Percentiles rank a stretch among this genome's conserved stretches.
These are phyloP conservation scores for Hyaloscypha bicolor DNA, from an alignment of 495 filamentous ascomycete species.

Conservation along the genomic window DNA sequence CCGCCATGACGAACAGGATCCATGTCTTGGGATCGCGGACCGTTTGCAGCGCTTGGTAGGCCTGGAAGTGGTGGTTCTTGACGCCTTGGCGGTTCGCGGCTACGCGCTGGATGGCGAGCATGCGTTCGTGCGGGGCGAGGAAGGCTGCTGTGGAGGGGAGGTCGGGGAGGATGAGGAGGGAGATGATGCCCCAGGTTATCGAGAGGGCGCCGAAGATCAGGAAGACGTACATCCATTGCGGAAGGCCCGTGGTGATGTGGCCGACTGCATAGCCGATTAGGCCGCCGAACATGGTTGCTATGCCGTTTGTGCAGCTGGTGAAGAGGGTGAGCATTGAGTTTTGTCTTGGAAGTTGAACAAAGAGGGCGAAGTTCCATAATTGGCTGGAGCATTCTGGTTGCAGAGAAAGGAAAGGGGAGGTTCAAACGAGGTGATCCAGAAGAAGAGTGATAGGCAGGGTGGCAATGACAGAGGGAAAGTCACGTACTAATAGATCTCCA, in stretches of 20 bases:
- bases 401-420: too few species aligned
- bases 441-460: too few species aligned
- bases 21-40: slow-evolving; percentile 64
- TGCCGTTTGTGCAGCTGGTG: slow-evolving; percentile 40
- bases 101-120: slow-evolving; percentile 59
- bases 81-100: slow-evolving; percentile 65
- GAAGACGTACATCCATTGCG: slow-evolving; percentile 55
- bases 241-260: slow-evolving; percentile 49
- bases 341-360: too few species aligned
- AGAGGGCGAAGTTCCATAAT: too few species aligned
- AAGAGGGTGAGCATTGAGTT: too few species aligned
- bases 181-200: slow-evolving; percentile 56
- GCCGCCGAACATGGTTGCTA: slow-evolving; percentile 52
- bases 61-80: slow-evolving; percentile 60
- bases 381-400: too few species aligned
- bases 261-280: slow-evolving; percentile 59
- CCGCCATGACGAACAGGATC: slow-evolving; percentile 47
- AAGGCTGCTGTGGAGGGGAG: slow-evolving; percentile 64
- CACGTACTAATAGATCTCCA: slow-evolving; percentile 45
- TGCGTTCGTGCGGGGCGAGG: slow-evolving; percentile 56
- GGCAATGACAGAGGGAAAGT: too few species aligned
- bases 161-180: slow-evolving; percentile 63
- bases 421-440: too few species aligned
- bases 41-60: slow-evolving; percentile 49
- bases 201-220: slow-evolving; percentile 57